Percentiles rank a stretch among this genome's conserved stretches.
These are phyloP conservation scores for Nemania sp. DNA, from an alignment of 2,329 filamentous ascomycete genomes.

Conservation along the genomic window DNA sequence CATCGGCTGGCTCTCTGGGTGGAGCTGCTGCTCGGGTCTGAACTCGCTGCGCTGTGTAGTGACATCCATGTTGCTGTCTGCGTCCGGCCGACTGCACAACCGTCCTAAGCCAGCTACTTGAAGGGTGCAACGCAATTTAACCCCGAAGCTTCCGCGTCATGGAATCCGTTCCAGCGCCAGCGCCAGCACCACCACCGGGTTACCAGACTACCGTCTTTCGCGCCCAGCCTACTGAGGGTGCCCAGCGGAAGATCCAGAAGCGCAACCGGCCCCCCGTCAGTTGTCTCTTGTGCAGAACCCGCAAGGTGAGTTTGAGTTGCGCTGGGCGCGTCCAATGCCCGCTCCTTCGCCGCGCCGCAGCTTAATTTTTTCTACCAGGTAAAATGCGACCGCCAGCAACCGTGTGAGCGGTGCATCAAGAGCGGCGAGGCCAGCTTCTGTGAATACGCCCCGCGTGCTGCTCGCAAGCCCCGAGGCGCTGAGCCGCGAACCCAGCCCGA, in stretches of 20 bases:
- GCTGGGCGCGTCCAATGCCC: constrained; percentile 1
- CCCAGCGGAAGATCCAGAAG: constrained; percentile 54
- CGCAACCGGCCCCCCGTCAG: constrained; percentile 54
- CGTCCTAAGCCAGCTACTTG: constrained; percentile 14
- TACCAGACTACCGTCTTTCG: constrained; percentile 54
- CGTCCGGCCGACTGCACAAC: constrained; percentile 15
- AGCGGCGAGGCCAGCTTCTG: constrained; percentile 54
- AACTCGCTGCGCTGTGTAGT: constrained; percentile 10
- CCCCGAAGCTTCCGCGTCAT: constrained; percentile 45
- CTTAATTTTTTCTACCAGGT: constrained; percentile 42
- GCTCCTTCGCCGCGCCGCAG: constrained; percentile 17
- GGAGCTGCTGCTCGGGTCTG: constrained; percentile 7
- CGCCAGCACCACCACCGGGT: constrained; percentile 37
- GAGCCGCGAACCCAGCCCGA: constrained; percentile 50
- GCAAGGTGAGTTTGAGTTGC: constrained; percentile 51
- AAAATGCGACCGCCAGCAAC: constrained; percentile 56
- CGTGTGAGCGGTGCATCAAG: constrained; percentile 56
- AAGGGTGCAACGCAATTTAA: constrained; percentile 35
- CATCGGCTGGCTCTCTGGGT: constrained; percentile 8
- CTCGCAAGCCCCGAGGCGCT: constrained; percentile 49
- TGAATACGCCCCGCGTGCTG: constrained; percentile 53
- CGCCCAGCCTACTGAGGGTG: constrained; percentile 51
- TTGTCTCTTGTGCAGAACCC: constrained; percentile 52
- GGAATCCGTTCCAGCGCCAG: constrained; percentile 46
- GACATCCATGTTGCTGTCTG: constrained; percentile 10